Conservation (phyloP, 805 yeast genomes). For the Torulaspora gathmanii region DNA sequence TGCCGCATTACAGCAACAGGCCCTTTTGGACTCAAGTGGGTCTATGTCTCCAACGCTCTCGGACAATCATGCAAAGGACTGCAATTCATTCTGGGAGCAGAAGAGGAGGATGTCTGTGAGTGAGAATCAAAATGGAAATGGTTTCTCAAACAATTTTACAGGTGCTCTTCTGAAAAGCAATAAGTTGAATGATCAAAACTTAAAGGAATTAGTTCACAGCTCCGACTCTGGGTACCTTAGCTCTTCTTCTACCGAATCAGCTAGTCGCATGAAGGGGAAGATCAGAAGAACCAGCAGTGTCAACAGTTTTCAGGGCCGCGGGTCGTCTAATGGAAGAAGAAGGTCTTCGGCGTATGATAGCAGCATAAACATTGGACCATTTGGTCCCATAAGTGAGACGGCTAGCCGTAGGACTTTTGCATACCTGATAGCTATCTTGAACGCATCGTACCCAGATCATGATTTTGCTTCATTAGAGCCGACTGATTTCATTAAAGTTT, state of each 20-base stretch:
- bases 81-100: constrained; percentile 38
- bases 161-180: constrained; percentile 20
- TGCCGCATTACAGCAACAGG: constrained; percentile 31
- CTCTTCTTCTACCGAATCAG: constrained; percentile 31
- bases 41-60: constrained; percentile 11
- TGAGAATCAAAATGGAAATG: constrained; percentile 23
- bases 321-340: constrained; percentile 18
- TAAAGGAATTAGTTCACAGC: constrained; percentile 32
- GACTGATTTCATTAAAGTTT: constrained; percentile 55
- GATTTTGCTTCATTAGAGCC: constrained; percentile 89
- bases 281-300: constrained; percentile 29
- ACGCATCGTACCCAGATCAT: constrained; percentile 93
- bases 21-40: constrained; percentile 17
- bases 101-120: constrained; percentile 40
- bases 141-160: constrained; percentile 3
- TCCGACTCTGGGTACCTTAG: constrained; percentile 29
- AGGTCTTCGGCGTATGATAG: constrained; percentile 28
- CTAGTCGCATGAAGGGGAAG: constrained; percentile 10
- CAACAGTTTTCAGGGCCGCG: constrained; percentile 21
- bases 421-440: constrained; percentile 80
- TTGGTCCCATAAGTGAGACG: constrained; percentile 86
- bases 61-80: constrained; percentile 18
- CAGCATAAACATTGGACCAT: constrained; percentile 52
- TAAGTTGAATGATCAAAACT: constrained; percentile 35
- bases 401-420: constrained; percentile 87